phyloP scores from a whole-genome alignment of 805 yeast species.

The Candida orba region DNA sequence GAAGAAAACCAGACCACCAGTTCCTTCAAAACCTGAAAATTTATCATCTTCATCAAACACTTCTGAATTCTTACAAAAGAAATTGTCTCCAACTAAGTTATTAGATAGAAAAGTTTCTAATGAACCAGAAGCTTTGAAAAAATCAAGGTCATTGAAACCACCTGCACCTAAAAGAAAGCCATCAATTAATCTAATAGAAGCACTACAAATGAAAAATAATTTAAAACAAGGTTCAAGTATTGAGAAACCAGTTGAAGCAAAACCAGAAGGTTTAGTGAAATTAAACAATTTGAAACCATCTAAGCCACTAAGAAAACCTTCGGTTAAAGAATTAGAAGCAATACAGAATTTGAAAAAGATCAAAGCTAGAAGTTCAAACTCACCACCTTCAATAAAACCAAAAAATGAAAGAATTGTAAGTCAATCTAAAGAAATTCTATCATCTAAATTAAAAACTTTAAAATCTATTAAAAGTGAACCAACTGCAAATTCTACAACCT shows the following conservation, averaged over 20 bases:
- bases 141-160: conserved; percentile 15
- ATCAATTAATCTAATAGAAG: conserved; percentile 18
- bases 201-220: conserved; percentile 9
- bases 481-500: not conserved
- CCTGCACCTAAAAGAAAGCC: conserved; percentile 16
- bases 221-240: conserved; percentile 5
- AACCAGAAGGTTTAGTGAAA: conserved; percentile 10
- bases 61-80: conserved; percentile 4
- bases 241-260: conserved; percentile 1
- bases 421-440: conserved; percentile 14
- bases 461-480: not conserved
- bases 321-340: conserved; percentile 19
- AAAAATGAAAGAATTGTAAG: conserved; percentile 18
- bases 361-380: conserved; percentile 1
- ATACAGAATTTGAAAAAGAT: conserved; percentile 14
- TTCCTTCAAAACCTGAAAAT: conserved; percentile 4
- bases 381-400: conserved; percentile 9
- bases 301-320: conserved; percentile 16
- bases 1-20: conserved; percentile 18
- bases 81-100: conserved; percentile 1
- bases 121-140: conserved; percentile 9
- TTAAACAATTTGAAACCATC: conserved; percentile 16
- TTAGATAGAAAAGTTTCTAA: conserved; percentile 4
- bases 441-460: conserved; percentile 10
- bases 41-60: not conserved